Evolutionary conservation across 1,284 basidiomycete genomes (phyloP), one percentile per base, ranked within the genome.

Genomic region (Afroboletus lepidellus): DNA sequence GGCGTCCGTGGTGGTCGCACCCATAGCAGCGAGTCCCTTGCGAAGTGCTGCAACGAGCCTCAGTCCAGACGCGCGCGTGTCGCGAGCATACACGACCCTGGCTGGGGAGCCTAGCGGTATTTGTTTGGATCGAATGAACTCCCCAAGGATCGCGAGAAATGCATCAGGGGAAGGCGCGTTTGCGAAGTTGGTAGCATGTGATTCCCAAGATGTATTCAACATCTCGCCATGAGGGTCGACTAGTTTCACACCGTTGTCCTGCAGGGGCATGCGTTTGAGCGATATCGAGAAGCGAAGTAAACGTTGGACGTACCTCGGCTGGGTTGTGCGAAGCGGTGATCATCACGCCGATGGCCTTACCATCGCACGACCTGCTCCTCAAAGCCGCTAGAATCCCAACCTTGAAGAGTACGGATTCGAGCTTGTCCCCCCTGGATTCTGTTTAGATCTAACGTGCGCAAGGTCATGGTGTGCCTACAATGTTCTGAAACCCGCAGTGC

Each of bases 291-390:
- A 20, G 15, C 36, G 36, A 27, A 27, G 33, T 42, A 47, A 16
- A 21, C 9, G 49, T 43, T 7, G 15, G 8, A 70, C 80, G 60
- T 63, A 95, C 94, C 64, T 85, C 80, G 69, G 96, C 96, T 18
- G 96, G 96, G 70, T 99, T 99, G 74, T 99, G 97, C 23, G 94
- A 97, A 5, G 97, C 97, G 34, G 97, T 99, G 64, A 99, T 89
- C 97, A 99, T 99, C 21, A 99, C 90, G 29, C 97, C 97, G 63
- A 99, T 90, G 32, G 87, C 89, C 69, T 89, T 90, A 43, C 97
- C 95, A 67, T 89, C 87, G 33, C 95, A 77, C 59, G 84, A 87
- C 75, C 92, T 96, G 73, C 94, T 97, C 55, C 97, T 78, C 38
- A 99, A 77, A 5, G 83, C 91, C 41, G 96, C 96, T 21, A 99